Percentiles rank a stretch among this genome's conserved stretches.
Conservation (phyloP, 2,329 filamentous ascomycete species). For the Colletotrichum gloeosporioides region DNA sequence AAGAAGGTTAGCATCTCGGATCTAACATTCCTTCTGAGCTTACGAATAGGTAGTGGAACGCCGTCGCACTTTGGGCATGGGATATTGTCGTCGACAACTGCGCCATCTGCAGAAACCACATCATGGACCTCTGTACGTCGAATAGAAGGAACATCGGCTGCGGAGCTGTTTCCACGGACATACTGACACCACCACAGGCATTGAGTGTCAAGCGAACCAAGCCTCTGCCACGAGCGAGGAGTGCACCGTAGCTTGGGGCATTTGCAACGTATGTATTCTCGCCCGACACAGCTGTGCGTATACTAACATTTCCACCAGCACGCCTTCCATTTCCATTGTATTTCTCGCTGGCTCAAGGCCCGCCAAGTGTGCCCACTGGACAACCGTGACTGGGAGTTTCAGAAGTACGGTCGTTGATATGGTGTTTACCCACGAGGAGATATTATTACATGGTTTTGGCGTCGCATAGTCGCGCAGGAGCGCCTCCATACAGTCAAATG, state of each 20-base stretch:
- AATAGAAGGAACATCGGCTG: not conserved
- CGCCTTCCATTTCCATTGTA: conserved; percentile 99
- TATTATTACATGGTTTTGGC: not conserved
- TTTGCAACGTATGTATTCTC: conserved; percentile 84
- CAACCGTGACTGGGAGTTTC: conserved; percentile 99
- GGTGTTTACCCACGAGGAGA: conserved; percentile 22
- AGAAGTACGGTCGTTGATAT: conserved; percentile 85
- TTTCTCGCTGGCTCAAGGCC: conserved; percentile 99
- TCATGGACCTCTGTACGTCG: conserved; percentile 93
- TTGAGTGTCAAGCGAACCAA: conserved; percentile 98
- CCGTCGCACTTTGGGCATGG: conserved; percentile 98
- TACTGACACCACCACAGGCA: conserved; percentile 59
- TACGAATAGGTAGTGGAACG: conserved; percentile 79
- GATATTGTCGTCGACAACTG: conserved; percentile 99
- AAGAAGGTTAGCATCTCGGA: conserved; percentile 76
- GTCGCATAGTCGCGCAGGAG: not conserved
- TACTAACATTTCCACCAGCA: conserved; percentile 64
- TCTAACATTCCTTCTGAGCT: conserved; percentile 3
- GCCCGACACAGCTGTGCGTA: not conserved
- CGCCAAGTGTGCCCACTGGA: conserved; percentile 96
- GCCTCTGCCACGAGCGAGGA: conserved; percentile 96
- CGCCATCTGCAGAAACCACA: conserved; percentile 98
- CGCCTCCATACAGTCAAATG: not conserved
- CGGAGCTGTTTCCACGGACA: not conserved
- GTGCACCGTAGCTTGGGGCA: conserved; percentile 98